Percentiles rank a stretch among this genome's conserved stretches.
Evolutionary conservation across 1,284 basidiomycete species (phyloP).

Genomic region (Pseudozyma thailandica): DNA sequence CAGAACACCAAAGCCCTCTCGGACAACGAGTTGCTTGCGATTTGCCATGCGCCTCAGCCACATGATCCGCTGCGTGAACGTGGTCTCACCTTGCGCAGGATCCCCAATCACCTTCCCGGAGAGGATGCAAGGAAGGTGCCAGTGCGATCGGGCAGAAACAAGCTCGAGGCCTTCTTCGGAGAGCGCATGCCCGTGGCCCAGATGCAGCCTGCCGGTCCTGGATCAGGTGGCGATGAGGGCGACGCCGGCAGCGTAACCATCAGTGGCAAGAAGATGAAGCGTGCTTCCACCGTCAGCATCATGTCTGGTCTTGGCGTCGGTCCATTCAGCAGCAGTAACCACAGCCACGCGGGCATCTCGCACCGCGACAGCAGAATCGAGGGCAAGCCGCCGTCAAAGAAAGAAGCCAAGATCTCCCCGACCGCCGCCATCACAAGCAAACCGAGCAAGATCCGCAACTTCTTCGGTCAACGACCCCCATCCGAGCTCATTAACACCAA

Average conservation of each 20-base stretch:
- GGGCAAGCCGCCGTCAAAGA: conserved; percentile 20
- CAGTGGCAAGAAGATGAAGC: conserved; percentile 78
- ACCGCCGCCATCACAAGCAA: conserved; percentile 40
- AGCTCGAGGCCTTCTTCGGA: conserved; percentile 75
- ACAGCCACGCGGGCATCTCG: conserved; percentile 5
- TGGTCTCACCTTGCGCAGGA: conserved; percentile 76
- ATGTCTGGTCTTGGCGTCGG: conserved; percentile 81
- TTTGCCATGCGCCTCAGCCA: conserved; percentile 84
- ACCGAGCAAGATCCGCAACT: conserved; percentile 80
- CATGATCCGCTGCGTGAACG: conserved; percentile 81
- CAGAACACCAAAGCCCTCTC: conserved; percentile 61
- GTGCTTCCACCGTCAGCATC: conserved; percentile 92
- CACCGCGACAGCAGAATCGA: conserved; percentile 12
- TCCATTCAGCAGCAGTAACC: conserved; percentile 24
- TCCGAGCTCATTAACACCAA: conserved; percentile 97
- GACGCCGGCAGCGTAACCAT: conserved; percentile 49
- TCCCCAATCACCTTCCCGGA: conserved; percentile 48
- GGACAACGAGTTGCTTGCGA: conserved; percentile 77
- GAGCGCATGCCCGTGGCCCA: conserved; percentile 68
- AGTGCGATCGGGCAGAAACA: conserved; percentile 52
- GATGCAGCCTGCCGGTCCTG: conserved; percentile 58
- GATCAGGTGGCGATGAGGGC: conserved; percentile 54
- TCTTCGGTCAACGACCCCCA: conserved; percentile 96
- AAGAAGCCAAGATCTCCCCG: conserved; percentile 24
- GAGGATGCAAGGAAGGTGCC: conserved; percentile 42